Percentiles rank a stretch among this genome's conserved stretches.
phyloP scores from a whole-genome alignment of 208 protist species.

The Herpetomonas samuelpessoai region DNA sequence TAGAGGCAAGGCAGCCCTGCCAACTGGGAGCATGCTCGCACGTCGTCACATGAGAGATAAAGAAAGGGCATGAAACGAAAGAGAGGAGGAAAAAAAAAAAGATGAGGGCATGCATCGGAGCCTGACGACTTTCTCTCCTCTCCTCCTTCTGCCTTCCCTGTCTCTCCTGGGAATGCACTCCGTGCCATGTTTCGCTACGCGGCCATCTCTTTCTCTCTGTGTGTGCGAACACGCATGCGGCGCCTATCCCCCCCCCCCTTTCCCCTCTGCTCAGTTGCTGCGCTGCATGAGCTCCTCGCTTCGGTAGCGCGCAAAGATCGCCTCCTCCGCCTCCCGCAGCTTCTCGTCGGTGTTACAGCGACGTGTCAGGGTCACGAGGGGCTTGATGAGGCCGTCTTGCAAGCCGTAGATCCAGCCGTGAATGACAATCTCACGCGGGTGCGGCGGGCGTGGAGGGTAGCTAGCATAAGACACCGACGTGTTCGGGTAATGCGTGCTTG shows the following conservation, averaged over 20 bases:
- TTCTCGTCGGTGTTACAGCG: conserved; percentile 36
- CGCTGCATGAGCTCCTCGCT: conserved; percentile 10
- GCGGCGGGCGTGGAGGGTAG: conserved; percentile 6
- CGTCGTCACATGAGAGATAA: too few species aligned
- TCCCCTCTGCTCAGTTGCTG: conserved; percentile 3
- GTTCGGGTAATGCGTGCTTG: too few species aligned
- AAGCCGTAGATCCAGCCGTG: conserved; percentile 81
- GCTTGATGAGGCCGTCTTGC: conserved; percentile 50
- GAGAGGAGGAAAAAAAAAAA: conserved; percentile 3
- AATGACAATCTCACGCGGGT: conserved; percentile 45
- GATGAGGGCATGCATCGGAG: conserved; percentile 1
- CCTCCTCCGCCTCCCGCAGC: conserved; percentile 47
- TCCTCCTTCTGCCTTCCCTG: too few species aligned
- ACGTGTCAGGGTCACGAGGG: conserved; percentile 57
- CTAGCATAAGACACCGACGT: not conserved
- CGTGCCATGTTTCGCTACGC: too few species aligned
- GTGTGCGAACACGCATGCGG: not conserved
- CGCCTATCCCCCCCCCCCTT: not conserved
- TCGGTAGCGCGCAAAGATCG: conserved; percentile 61
- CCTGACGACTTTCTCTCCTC: too few species aligned
- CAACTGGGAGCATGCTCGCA: too few species aligned
- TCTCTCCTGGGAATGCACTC: too few species aligned
- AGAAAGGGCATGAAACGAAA: conserved; percentile 9
- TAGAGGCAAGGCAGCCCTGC: too few species aligned
- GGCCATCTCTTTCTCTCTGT: too few species aligned